Evolutionary conservation across 306 rosid species (phyloP).

Genomic region (Ceratonia siliqua): DNA sequence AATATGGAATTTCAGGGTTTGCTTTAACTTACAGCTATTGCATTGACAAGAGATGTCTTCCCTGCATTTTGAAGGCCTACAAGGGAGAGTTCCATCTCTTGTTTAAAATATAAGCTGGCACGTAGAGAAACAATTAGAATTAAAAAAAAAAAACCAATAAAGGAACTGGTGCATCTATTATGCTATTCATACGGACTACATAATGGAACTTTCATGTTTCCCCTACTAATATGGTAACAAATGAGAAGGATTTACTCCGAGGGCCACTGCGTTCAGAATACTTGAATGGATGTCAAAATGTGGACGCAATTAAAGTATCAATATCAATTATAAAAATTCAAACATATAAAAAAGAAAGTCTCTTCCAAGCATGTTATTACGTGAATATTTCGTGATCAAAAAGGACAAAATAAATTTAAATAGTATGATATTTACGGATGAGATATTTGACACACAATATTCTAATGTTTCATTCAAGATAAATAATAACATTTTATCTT

Average conservation of each 20-base stretch:
- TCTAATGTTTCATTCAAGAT: not conserved
- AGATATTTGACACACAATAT: not conserved
- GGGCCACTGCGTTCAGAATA: not conserved
- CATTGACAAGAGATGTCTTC: slow-evolving; percentile 83
- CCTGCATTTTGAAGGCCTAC: slow-evolving; percentile 99
- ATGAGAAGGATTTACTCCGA: not conserved
- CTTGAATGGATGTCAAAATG: not conserved
- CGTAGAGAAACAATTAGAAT: slow-evolving; percentile 21
- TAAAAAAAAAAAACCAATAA: slow-evolving; percentile 1
- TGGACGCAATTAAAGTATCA: not conserved
- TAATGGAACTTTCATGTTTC: not conserved
- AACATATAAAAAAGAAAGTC: not conserved
- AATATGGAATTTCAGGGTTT: slow-evolving; percentile 6
- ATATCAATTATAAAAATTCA: not conserved
- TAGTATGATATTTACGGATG: not conserved
- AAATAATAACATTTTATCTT: too few relatives aligned
- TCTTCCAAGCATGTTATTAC: not conserved
- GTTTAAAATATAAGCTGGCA: slow-evolving; percentile 82
- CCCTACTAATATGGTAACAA: not conserved
- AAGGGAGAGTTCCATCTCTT: slow-evolving; percentile 97
- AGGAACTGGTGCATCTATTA: not conserved
- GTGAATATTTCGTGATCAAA: not conserved
- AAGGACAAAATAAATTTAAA: not conserved
- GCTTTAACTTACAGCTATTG: slow-evolving; percentile 79
- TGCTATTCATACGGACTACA: slow-evolving; percentile 2